These are phyloP conservation scores for Santalum album DNA, from an alignment of 164 flowering plant species.

Conservation along the genomic window DNA sequence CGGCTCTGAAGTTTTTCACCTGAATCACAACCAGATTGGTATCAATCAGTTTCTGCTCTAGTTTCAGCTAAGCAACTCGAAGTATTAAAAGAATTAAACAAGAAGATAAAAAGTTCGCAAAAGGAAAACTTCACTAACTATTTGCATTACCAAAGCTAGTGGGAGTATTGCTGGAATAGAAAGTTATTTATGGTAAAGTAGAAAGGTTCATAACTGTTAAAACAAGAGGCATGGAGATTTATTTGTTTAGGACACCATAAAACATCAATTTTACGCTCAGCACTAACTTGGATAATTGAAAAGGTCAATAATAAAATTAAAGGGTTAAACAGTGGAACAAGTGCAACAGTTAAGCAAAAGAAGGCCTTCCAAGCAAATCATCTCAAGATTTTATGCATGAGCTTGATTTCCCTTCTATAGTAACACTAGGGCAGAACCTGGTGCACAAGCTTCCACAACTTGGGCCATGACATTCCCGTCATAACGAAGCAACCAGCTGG, in stretches of 20 bases:
- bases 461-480: too few relatives aligned
- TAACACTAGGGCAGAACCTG: too few relatives aligned
- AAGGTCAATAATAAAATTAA: not conserved
- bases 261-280: too few relatives aligned
- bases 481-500: too few relatives aligned
- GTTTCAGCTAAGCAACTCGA: too few relatives aligned
- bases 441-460: too few relatives aligned
- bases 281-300: not conserved
- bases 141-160: too few relatives aligned
- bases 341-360: not conserved
- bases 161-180: not conserved
- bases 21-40: slow-evolving; percentile 9
- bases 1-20: slow-evolving; percentile 74
- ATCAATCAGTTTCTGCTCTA: not conserved
- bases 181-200: not conserved
- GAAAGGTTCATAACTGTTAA: not conserved
- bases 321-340: not conserved
- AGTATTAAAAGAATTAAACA: not conserved
- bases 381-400: too few relatives aligned
- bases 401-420: too few relatives aligned
- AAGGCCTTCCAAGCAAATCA: not conserved
- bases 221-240: not conserved
- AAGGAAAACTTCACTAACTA: too few relatives aligned
- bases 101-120: not conserved
- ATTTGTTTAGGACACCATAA: too few relatives aligned